Percentiles rank a stretch among this genome's conserved stretches.
Evolutionary conservation across 495 filamentous ascomycete genomes (phyloP).

Genomic region (Aspergillus incahuasiensis): DNA sequence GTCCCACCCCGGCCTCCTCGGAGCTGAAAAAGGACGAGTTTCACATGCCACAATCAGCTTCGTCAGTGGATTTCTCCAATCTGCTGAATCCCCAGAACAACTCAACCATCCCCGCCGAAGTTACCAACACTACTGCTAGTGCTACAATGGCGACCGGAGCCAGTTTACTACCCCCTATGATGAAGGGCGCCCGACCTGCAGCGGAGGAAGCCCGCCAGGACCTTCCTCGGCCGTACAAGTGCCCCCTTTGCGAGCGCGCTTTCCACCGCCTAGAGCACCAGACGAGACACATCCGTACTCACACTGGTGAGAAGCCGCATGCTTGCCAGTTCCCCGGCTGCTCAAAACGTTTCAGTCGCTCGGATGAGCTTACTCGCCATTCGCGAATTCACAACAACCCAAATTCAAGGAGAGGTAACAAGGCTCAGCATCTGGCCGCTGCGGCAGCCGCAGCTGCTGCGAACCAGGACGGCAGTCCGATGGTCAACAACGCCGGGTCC

Average conservation of each 20-base stretch:
- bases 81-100: slow-evolving; percentile 63
- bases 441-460: slow-evolving; percentile 53
- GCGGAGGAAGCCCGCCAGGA: slow-evolving; percentile 63
- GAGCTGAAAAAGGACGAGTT: slow-evolving; percentile 21
- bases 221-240: slow-evolving; percentile 95
- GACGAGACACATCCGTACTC: slow-evolving; percentile 94
- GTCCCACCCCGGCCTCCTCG: slow-evolving; percentile 19
- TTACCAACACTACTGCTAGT: neutral
- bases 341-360: slow-evolving; percentile 95
- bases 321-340: slow-evolving; percentile 91
- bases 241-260: slow-evolving; percentile 95
- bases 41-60: slow-evolving; percentile 72
- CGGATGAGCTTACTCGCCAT: slow-evolving; percentile 93
- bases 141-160: slow-evolving; percentile 64
- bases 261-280: slow-evolving; percentile 99
- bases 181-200: slow-evolving; percentile 62
- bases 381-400: slow-evolving; percentile 99
- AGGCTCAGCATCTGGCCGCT: slow-evolving; percentile 62
- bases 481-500: slow-evolving; percentile 46
- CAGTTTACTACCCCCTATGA: slow-evolving; percentile 59
- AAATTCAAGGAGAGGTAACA: slow-evolving; percentile 91
- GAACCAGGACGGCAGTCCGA: slow-evolving; percentile 45
- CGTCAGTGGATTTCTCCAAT: slow-evolving; percentile 72
- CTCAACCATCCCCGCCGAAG: slow-evolving; percentile 21
- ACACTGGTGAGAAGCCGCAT: slow-evolving; percentile 98